Percentiles rank a stretch among this genome's conserved stretches.
Conservation (phyloP, 306 rosid genomes). For the Quercus berberidifolia region DNA sequence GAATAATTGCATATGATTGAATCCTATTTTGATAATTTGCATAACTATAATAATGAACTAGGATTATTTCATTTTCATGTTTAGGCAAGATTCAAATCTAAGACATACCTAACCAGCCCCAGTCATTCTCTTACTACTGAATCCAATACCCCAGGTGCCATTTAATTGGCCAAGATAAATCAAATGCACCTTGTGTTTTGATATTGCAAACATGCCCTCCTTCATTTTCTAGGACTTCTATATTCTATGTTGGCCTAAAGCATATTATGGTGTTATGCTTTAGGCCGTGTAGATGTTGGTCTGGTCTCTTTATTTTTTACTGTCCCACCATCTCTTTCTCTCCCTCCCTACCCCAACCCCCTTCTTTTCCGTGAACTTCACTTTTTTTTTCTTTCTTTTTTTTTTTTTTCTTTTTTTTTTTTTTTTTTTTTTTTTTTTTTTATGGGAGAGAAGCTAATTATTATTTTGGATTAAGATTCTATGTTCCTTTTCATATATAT, state of each 20-base stretch:
- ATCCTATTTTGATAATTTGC: neutral
- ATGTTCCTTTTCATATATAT: neutral
- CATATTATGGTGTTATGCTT: neutral
- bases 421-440: neutral
- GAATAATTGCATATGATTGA: neutral
- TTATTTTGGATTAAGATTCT: neutral
- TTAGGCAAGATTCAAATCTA: neutral
- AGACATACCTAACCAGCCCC: neutral
- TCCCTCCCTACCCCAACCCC: too few relatives aligned
- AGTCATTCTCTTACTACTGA: neutral
- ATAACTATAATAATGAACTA: neutral
- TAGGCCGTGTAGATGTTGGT: neutral
- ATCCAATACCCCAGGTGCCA: neutral
- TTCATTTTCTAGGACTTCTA: neutral
- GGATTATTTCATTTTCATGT: neutral
- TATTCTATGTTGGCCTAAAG: neutral
- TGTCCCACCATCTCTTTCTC: neutral
- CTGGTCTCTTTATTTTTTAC: neutral
- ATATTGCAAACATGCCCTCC: neutral
- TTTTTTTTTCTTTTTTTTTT: neutral
- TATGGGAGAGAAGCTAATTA: conserved; percentile 13
- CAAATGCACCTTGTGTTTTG: neutral
- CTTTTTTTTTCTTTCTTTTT: neutral
- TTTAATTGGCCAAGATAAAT: neutral
- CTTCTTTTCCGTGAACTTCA: neutral